Evolutionary conservation across 2,329 filamentous ascomycete genomes (phyloP).

Genomic region (Neurospora sp.): DNA sequence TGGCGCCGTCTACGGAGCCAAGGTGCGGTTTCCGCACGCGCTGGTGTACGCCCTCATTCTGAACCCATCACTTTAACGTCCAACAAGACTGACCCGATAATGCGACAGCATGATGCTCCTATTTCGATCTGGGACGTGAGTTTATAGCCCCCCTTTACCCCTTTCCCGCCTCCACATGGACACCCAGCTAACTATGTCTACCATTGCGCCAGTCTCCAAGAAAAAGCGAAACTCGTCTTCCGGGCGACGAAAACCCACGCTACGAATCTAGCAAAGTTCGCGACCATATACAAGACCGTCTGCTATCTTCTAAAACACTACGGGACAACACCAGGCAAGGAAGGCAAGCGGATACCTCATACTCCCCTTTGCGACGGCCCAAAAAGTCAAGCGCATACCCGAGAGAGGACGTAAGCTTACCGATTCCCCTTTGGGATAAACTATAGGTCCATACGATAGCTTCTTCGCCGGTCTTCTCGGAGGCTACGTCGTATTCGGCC

Average conservation of each 20-base stretch:
- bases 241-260: slow-evolving; percentile 86
- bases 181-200: background rate
- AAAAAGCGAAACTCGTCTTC: slow-evolving; percentile 70
- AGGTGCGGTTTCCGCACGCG: slow-evolving; percentile 96
- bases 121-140: slow-evolving; percentile 81
- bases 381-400: background rate
- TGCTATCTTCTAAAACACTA: slow-evolving; percentile 65
- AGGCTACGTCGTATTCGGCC: slow-evolving; percentile 86
- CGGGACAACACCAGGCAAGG: slow-evolving; percentile 48
- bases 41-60: slow-evolving; percentile 49
- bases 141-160: slow-evolving; percentile 13
- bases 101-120: slow-evolving; percentile 80
- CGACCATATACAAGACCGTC: slow-evolving; percentile 75
- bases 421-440: background rate
- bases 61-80: background rate
- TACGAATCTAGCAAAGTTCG: slow-evolving; percentile 83
- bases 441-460: slow-evolving; percentile 61
- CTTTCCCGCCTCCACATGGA: background rate
- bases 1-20: slow-evolving; percentile 91
- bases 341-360: slow-evolving; percentile 29
- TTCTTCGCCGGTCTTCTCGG: slow-evolving; percentile 82
- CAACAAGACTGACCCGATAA: background rate
- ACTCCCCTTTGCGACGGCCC: background rate
- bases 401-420: slow-evolving; percentile 1
- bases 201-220: slow-evolving; percentile 41